Evolutionary conservation across 2,329 filamentous ascomycete genomes (phyloP).

Genomic region (Fonsecaea multimorphosa): DNA sequence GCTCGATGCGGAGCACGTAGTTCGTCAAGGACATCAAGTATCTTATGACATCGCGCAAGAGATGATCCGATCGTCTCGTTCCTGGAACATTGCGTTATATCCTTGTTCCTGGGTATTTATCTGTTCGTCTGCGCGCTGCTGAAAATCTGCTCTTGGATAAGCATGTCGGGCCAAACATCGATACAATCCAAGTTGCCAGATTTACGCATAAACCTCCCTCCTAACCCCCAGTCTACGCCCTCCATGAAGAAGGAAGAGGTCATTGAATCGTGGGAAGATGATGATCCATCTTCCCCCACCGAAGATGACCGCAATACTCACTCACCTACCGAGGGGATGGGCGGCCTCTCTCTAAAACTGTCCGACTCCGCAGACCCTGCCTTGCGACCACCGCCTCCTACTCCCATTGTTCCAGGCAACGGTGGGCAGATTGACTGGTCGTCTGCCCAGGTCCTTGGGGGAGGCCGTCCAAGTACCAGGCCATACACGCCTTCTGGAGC

Average conservation of each 20-base stretch:
- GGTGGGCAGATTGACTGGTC: constrained; percentile 34
- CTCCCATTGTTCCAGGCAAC: constrained; percentile 61
- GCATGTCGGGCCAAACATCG: constrained; percentile 17
- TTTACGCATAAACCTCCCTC: constrained; percentile 35
- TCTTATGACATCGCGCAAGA: constrained; percentile 25
- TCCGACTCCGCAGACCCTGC: constrained; percentile 37
- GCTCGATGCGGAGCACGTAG: constrained; percentile 15
- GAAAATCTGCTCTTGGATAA: background rate
- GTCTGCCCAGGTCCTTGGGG: constrained; percentile 34
- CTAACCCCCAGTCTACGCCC: constrained; percentile 37
- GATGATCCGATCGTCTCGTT: constrained; percentile 20
- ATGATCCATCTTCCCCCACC: constrained; percentile 33
- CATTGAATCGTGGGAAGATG: constrained; percentile 73
- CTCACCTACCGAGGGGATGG: constrained; percentile 32
- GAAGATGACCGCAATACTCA: constrained; percentile 40
- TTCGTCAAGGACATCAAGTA: constrained; percentile 9
- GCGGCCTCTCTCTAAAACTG: constrained; percentile 28
- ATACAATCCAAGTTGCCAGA: constrained; percentile 35
- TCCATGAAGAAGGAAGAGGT: constrained; percentile 49
- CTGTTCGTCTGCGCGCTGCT: background rate
- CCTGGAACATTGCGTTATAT: constrained; percentile 14
- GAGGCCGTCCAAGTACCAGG: constrained; percentile 27
- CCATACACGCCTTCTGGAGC: constrained; percentile 28
- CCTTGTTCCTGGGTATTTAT: constrained; percentile 12
- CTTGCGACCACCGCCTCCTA: constrained; percentile 66